These are phyloP conservation scores for Nyctanthes arbortristis DNA, from an alignment of 257 asterid species.

Conservation along the genomic window DNA sequence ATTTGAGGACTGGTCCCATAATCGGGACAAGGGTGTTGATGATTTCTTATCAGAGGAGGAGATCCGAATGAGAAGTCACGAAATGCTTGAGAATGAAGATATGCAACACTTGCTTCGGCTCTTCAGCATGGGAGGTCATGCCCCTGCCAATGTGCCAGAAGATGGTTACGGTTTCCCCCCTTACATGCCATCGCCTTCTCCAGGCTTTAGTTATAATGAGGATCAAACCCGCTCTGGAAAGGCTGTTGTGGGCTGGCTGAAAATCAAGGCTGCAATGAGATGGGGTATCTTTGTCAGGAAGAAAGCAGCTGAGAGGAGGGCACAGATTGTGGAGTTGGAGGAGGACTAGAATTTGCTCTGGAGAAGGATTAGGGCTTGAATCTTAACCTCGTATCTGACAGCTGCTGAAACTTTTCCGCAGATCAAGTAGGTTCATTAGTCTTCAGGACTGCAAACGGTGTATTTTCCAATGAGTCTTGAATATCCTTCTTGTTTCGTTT, in stretches of 20 bases:
- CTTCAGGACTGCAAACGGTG: conserved; percentile 24
- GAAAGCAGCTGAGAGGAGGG: conserved; percentile 96
- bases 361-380: conserved; percentile 11
- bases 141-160: conserved; percentile 44
- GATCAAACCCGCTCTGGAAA: conserved; percentile 69
- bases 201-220: conserved; percentile 54
- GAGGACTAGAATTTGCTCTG: conserved; percentile 47
- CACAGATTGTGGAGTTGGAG: conserved; percentile 83
- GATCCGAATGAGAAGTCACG: conserved; percentile 81
- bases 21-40: conserved; percentile 60
- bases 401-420: conserved; percentile 15
- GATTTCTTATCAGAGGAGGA: conserved; percentile 90
- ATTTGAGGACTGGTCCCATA: conserved; percentile 69
- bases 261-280: conserved; percentile 98
- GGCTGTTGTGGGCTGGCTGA: conserved; percentile 96
- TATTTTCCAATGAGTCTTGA: conserved; percentile 26
- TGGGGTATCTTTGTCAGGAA: conserved; percentile 96
- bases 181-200: conserved; percentile 63
- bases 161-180: conserved; percentile 64
- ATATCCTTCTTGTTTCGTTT: conserved; percentile 20
- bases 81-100: conserved; percentile 89
- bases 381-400: conserved; percentile 13
- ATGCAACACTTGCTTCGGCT: conserved; percentile 91
- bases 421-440: conserved; percentile 21
- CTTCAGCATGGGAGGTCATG: conserved; percentile 81